phyloP scores from a whole-genome alignment of 768 basidiomycete genomes.

The Gloeostereum incarnatum region DNA sequence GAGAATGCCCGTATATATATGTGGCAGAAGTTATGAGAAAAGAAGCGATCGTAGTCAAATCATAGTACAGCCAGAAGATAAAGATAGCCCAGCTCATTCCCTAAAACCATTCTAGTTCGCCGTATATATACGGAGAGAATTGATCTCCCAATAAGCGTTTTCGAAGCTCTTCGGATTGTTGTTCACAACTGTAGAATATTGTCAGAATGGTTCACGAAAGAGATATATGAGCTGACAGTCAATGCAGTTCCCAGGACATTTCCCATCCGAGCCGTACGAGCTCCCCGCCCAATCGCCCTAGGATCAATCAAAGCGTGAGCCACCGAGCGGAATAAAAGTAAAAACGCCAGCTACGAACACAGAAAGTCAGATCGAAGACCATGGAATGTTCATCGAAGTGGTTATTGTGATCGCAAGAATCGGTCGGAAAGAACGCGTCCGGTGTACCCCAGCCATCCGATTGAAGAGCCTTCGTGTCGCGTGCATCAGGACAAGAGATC shows the following conservation, averaged over 20 bases:
- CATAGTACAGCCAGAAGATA: too few relatives aligned
- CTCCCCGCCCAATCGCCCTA: slow-evolving; percentile 48
- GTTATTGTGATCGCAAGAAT: slow-evolving; percentile 38
- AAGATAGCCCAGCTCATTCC: too few relatives aligned
- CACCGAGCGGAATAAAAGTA: slow-evolving; percentile 1
- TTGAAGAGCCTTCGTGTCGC: too few relatives aligned
- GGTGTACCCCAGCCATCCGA: slow-evolving; percentile 33
- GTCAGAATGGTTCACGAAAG: slow-evolving; percentile 1
- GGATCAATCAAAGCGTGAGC: slow-evolving; percentile 3
- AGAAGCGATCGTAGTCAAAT: too few relatives aligned
- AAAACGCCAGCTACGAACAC: slow-evolving; percentile 27
- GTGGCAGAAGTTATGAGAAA: too few relatives aligned
- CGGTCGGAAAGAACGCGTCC: slow-evolving; percentile 36
- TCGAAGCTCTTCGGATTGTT: slow-evolving; percentile 47
- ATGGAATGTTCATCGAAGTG: slow-evolving; percentile 46
- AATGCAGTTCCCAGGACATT: slow-evolving; percentile 21
- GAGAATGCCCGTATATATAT: too few relatives aligned
- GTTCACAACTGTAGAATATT: slow-evolving; percentile 35
- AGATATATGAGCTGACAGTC: slow-evolving; percentile 30
- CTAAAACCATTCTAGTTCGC: too few relatives aligned
- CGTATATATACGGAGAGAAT: slow-evolving; percentile 25
- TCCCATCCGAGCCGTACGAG: slow-evolving; percentile 17
- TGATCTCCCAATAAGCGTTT: slow-evolving; percentile 66
- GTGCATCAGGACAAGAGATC: slow-evolving; percentile 15
- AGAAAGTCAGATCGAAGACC: slow-evolving; percentile 54